Base-by-base conservation (phyloP, 352 stramenopile genomes). In the Blastocystis sp. region DNA sequence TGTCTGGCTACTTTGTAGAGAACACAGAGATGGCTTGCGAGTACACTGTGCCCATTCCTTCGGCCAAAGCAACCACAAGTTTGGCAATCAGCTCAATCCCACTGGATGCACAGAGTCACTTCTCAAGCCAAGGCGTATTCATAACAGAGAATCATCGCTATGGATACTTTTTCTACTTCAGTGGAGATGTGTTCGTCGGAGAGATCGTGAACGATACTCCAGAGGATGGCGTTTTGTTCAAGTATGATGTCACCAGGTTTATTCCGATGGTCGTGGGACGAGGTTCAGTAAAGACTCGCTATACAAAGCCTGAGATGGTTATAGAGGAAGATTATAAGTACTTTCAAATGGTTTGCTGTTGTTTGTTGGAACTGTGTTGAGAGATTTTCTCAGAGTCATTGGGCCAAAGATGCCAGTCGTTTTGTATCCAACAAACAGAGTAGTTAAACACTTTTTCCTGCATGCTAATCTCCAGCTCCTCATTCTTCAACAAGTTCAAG, bases 181-280 rank as follows among this genome's bases (percentile, higher is more conserved):
- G 66, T 64, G 73, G 73, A 55, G 73, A 84, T 45, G 73, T 84
- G 50, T 66, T 84, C 20, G 29, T 84, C 6, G 73, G 73, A 5
- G 47, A 53, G 15, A 2, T 84, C 20, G 15, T 53, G 2, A 18
- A 68, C 15, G 29, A n/a, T 34, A 20, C 11, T 23, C 50, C 53
- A 3, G 37, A 37, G 56, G n/a, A 66, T 45, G 73, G 73, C 37
- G 41, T 66, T 18, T 54, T 84, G 20, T 84, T 50, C 55, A 50
- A 68, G 20, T 84, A 68, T 43, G 39, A 23, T 23, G 34, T 23
- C 3, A 39, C 34, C 26, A 18, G 15, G 7, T 84, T 84, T 64
- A 47, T 47, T n/a, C 37, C 11, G 50, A 84, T 84, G 73, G 29
- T 50, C 13, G 20, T 84, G 9, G 73, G 56, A 23, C 29, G 29